Evolutionary conservation across 2,329 filamentous ascomycete genomes (phyloP).

Genomic region (Fusarium pseudocircinatum): DNA sequence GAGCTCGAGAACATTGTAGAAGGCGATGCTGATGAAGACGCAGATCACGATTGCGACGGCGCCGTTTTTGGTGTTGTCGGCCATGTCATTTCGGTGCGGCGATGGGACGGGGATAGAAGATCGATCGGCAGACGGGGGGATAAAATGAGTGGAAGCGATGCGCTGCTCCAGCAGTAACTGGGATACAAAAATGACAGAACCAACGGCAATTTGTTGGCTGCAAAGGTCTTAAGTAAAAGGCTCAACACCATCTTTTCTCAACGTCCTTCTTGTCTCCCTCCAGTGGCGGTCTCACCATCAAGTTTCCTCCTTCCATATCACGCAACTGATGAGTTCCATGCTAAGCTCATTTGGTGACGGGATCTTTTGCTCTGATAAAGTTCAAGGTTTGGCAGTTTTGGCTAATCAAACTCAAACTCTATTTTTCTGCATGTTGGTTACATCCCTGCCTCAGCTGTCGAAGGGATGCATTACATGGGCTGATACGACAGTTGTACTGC

Average conservation of each 20-base stretch:
- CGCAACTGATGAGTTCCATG: neutral
- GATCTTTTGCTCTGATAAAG: neutral
- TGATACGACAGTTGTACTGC: no score
- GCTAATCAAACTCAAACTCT: conserved; percentile 1
- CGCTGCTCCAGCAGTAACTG: neutral
- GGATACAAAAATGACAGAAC: neutral
- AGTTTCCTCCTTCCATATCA: conserved; percentile 1
- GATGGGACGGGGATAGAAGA: neutral
- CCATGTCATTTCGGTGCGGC: conserved; percentile 6
- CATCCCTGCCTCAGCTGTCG: neutral
- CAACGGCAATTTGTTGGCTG: neutral
- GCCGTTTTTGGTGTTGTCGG: conserved; percentile 22
- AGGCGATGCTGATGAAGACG: conserved; percentile 41
- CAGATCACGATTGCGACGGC: conserved; percentile 29
- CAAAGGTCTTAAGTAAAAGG: neutral
- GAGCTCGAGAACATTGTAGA: conserved; percentile 50
- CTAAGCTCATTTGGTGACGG: neutral
- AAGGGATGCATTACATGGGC: neutral
- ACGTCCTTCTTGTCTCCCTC: neutral
- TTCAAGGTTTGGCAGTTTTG: neutral
- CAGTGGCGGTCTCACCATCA: neutral
- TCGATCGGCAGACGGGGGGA: neutral
- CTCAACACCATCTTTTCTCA: neutral
- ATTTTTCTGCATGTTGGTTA: neutral
- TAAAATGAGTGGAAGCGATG: neutral